Percentiles rank a stretch among this genome's conserved stretches.
phyloP scores from a whole-genome alignment of 441 rosid genomes.

The Capsella rubella region DNA sequence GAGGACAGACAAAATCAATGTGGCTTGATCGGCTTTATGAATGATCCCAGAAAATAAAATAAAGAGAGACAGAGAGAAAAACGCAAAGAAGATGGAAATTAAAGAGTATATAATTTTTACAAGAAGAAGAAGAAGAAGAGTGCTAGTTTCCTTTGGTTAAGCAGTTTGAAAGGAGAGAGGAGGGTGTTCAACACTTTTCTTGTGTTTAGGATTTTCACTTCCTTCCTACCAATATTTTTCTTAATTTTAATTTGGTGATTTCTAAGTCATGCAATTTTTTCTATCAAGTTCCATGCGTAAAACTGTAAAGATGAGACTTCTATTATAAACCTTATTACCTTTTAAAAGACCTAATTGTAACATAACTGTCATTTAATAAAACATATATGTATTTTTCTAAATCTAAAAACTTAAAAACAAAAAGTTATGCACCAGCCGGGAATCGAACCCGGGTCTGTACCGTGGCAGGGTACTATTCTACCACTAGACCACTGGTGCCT shows the following conservation, averaged over 20 bases:
- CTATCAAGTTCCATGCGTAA: not conserved
- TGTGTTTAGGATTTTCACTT: slow-evolving; percentile 29
- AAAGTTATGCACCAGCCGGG: slow-evolving; percentile 53
- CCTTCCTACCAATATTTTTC: slow-evolving; percentile 31
- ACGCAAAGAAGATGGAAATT: slow-evolving; percentile 39
- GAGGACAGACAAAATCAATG: slow-evolving; percentile 17
- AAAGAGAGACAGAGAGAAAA: slow-evolving; percentile 30
- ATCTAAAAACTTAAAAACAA: too few relatives aligned
- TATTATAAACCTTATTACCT: not conserved
- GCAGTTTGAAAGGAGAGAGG: slow-evolving; percentile 35
- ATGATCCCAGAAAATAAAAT: slow-evolving; percentile 34
- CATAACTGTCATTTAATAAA: not conserved
- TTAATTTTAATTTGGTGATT: slow-evolving; percentile 12
- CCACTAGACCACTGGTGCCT: slow-evolving; percentile 93
- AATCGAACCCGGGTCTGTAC: slow-evolving; percentile 97
- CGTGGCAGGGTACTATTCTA: slow-evolving; percentile 98
- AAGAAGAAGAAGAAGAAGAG: not conserved
- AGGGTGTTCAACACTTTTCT: slow-evolving; percentile 47
- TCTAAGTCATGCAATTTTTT: slow-evolving; percentile 19
- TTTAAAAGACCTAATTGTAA: not conserved
- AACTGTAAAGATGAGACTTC: not conserved
- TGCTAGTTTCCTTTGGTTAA: slow-evolving; percentile 19
- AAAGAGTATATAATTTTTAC: not conserved
- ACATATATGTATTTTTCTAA: not conserved
- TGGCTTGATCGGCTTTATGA: slow-evolving; percentile 30